phyloP scores from a whole-genome alignment of 345 rosid species.

The Gossypium sturtianum region DNA sequence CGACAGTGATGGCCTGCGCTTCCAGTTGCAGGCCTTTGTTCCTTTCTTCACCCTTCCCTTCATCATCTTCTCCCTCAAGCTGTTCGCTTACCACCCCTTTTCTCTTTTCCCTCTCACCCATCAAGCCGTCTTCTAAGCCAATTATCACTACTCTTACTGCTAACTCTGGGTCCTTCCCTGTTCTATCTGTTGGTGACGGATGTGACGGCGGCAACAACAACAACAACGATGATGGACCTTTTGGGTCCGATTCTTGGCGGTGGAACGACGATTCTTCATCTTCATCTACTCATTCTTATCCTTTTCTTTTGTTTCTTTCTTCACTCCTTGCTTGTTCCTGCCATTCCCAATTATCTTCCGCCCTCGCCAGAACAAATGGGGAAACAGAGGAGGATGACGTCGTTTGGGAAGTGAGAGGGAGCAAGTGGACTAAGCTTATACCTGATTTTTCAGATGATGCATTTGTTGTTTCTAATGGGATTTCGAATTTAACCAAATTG shows the following conservation, averaged over 20 bases:
- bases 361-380: slow-evolving; percentile 19
- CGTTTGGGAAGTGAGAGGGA: slow-evolving; percentile 74
- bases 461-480: slow-evolving; percentile 35
- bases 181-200: slow-evolving; percentile 16
- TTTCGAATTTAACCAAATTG: slow-evolving; percentile 22
- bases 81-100: not conserved
- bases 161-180: slow-evolving; percentile 11
- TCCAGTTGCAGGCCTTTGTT: slow-evolving; percentile 10
- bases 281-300: slow-evolving; percentile 3
- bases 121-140: slow-evolving; percentile 4
- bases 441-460: slow-evolving; percentile 47
- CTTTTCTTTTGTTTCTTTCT: slow-evolving; percentile 19
- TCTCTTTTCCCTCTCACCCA: not conserved
- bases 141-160: not conserved
- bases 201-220: slow-evolving; percentile 12
- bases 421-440: slow-evolving; percentile 56
- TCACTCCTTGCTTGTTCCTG: slow-evolving; percentile 32
- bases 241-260: slow-evolving; percentile 28
- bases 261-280: slow-evolving; percentile 26
- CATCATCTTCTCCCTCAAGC: not conserved
- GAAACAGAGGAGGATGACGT: slow-evolving; percentile 22
- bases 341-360: slow-evolving; percentile 39
- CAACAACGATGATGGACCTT: slow-evolving; percentile 12
- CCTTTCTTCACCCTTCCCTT: slow-evolving; percentile 11
- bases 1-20: not conserved